These are phyloP conservation scores for Blastobotrys terrestris DNA, from an alignment of 805 yeast genomes.

Conservation along the genomic window DNA sequence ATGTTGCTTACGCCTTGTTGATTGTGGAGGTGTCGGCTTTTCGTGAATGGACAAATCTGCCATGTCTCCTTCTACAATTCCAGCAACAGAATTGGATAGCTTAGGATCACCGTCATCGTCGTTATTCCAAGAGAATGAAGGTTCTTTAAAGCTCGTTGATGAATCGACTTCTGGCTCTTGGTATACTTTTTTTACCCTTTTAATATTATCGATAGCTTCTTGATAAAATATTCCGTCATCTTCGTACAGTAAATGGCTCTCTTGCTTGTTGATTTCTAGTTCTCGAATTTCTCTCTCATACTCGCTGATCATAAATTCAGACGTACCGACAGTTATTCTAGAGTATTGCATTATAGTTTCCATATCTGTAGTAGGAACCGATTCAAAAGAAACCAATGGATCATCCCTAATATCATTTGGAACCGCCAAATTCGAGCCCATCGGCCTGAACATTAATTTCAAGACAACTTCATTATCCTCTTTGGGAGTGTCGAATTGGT, in stretches of 20 bases:
- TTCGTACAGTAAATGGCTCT: conserved; percentile 52
- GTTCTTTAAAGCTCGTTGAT: background rate
- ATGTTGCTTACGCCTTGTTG: background rate
- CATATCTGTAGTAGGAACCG: conserved; percentile 10
- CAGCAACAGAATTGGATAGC: background rate
- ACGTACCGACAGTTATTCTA: conserved; percentile 64
- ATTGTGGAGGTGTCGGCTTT: background rate
- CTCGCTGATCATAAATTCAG: conserved; percentile 46
- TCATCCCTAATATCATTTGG: conserved; percentile 15
- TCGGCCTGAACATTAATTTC: conserved; percentile 54
- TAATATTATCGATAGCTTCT: conserved; percentile 52
- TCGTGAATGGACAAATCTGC: background rate
- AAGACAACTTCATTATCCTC: conserved; percentile 50
- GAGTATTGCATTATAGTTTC: conserved; percentile 36
- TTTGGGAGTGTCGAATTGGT: conserved; percentile 52
- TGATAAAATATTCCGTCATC: conserved; percentile 52
- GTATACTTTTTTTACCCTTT: conserved; percentile 35
- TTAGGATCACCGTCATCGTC: background rate
- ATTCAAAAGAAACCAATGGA: conserved; percentile 5
- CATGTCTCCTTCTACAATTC: background rate
- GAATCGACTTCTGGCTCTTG: background rate
- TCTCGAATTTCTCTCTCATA: conserved; percentile 54
- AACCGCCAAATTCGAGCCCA: conserved; percentile 19
- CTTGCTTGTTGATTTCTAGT: conserved; percentile 45
- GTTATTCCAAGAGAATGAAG: background rate